phyloP scores from a whole-genome alignment of 495 filamentous ascomycete genomes.

The Penicillium alfredii region DNA sequence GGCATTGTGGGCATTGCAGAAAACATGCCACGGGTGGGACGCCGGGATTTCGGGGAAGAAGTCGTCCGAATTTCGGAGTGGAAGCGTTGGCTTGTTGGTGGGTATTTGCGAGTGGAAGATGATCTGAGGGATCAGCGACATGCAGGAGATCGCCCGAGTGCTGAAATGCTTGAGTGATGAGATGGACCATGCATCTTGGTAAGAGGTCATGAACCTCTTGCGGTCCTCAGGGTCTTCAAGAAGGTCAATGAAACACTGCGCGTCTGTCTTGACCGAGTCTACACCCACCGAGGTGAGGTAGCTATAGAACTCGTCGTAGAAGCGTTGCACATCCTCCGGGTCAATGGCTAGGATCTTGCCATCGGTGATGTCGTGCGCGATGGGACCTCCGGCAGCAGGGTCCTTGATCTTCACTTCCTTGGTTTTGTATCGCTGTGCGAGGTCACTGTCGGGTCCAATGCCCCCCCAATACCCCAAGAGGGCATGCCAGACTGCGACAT shows the following conservation, averaged over 20 bases:
- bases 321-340: constrained; percentile 59
- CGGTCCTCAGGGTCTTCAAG: constrained; percentile 61
- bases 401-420: constrained; percentile 55
- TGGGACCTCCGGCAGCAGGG: constrained; percentile 50
- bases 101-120: constrained; percentile 80
- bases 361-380: constrained; percentile 32
- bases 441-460: constrained; percentile 61
- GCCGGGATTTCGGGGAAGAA: constrained; percentile 76
- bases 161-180: constrained; percentile 71
- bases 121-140: constrained; percentile 78
- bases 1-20: constrained; percentile 87
- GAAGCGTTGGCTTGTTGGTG: constrained; percentile 57
- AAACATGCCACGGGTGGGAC: constrained; percentile 91
- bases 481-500: constrained; percentile 94
- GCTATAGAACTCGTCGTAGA: constrained; percentile 89
- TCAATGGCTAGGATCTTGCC: constrained; percentile 56
- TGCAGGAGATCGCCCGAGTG: constrained; percentile 78
- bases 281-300: constrained; percentile 66
- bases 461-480: constrained; percentile 96
- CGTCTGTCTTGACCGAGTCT: constrained; percentile 85
- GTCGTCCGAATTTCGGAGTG: constrained; percentile 87
- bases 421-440: constrained; percentile 75
- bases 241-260: constrained; percentile 79
- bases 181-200: constrained; percentile 83
- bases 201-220: constrained; percentile 59